Evolutionary conservation across 352 stramenopile genomes (phyloP).

Genomic region (Globisporangium takayamanum): DNA sequence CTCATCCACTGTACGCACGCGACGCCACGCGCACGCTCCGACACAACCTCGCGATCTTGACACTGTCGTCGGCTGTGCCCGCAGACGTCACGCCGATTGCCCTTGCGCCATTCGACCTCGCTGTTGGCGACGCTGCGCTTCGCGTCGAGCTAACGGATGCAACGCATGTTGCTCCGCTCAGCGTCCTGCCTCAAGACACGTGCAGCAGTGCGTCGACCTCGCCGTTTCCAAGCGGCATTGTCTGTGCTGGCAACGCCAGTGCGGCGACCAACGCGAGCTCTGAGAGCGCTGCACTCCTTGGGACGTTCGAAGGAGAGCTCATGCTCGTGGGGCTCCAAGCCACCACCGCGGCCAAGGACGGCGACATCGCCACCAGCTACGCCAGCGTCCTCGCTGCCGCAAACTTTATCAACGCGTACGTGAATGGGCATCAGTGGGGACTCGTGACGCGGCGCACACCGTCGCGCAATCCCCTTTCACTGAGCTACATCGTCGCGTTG

Average conservation of each 20-base stretch:
- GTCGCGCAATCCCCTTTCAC: too few species aligned
- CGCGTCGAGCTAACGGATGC: too few species aligned
- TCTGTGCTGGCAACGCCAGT: constrained; percentile 5
- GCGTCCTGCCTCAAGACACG: background rate
- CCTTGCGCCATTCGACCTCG: too few species aligned
- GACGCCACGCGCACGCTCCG: too few species aligned
- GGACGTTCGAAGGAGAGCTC: background rate
- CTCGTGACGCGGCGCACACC: background rate
- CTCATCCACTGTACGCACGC: too few species aligned
- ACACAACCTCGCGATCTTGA: too few species aligned
- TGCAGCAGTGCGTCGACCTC: background rate
- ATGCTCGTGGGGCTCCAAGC: constrained; percentile 8
- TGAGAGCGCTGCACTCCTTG: constrained; percentile 2
- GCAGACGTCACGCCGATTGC: too few species aligned
- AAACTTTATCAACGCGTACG: constrained; percentile 11
- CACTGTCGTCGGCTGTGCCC: too few species aligned
- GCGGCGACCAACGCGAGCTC: background rate
- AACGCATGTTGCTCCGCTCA: too few species aligned
- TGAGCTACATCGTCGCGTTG: background rate
- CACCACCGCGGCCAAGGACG: background rate
- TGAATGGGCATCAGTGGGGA: background rate
- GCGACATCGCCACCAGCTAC: background rate
- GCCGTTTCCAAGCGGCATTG: background rate
- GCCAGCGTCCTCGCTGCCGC: background rate
- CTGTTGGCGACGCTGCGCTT: too few species aligned